Percentiles rank a stretch among this genome's conserved stretches.
These are phyloP conservation scores for Solanum chiquidenum DNA, from an alignment of 257 asterid genomes.

Conservation along the genomic window DNA sequence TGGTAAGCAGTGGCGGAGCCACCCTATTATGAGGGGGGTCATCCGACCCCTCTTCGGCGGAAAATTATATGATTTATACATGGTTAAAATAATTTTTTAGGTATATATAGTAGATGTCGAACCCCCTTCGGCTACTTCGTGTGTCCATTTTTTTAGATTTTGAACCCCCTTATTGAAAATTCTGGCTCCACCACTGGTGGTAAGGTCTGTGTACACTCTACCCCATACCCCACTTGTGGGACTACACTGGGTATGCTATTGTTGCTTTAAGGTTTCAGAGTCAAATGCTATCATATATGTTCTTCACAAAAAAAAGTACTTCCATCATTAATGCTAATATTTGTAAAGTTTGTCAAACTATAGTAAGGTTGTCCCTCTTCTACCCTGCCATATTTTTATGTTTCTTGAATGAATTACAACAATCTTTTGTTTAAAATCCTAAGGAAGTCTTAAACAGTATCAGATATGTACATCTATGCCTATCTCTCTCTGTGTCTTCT, in stretches of 20 bases:
- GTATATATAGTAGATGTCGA: too few relatives aligned
- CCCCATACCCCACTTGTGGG: not conserved
- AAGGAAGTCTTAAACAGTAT: not conserved
- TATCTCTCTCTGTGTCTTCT: not conserved
- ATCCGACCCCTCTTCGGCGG: too few relatives aligned
- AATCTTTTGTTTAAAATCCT: not conserved
- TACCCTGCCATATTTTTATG: not conserved
- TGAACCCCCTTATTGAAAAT: too few relatives aligned
- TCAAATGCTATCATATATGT: not conserved
- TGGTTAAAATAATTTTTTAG: too few relatives aligned
- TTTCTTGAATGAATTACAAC: not conserved
- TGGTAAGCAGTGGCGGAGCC: too few relatives aligned
- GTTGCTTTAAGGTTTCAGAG: not conserved
- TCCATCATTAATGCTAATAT: not conserved
- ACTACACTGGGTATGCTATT: not conserved
- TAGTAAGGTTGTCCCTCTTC: not conserved
- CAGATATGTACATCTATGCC: not conserved
- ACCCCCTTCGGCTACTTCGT: too few relatives aligned
- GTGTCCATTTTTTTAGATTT: too few relatives aligned
- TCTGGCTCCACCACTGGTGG: too few relatives aligned
- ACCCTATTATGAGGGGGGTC: too few relatives aligned
- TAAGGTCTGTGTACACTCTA: not conserved
- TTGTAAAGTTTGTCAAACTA: not conserved
- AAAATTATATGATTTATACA: too few relatives aligned
- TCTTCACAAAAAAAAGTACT: not conserved